Evolutionary conservation across 345 rosid genomes (phyloP), one percentile per base, ranked within the genome.

Genomic region (Trapa incisa): DNA sequence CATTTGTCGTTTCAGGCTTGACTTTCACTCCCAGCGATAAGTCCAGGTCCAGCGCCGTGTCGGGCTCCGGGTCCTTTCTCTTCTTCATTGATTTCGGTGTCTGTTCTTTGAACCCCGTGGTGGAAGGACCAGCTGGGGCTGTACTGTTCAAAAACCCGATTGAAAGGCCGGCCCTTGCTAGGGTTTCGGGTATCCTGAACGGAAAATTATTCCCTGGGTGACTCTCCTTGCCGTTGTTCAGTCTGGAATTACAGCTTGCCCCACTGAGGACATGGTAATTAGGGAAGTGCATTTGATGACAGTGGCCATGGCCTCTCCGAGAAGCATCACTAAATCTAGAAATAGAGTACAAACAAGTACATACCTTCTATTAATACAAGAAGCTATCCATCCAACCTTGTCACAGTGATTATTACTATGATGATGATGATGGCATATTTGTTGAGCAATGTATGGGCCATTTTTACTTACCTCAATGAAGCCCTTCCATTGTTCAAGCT

Each of bases 1-100:
- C 42, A 70, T 50, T 58, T 57, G 53, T 32, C 6, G 33, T 35
- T 32, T 58, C 63, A 15, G 38, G 2, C 37, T 58, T 58, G 43
- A 56, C 54, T 62, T 78, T 68, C 69, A 84, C 72, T 75, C 80
- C 78, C 65, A 85, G 81, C 14, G 96, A 84, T 57, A 91, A 78
- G 70, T 87, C 83, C 87, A 91, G 80, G 75, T 91, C 97, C 61
- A 87, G 66, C 61, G 69, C 74, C 47, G 47, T 58, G 56, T 47
- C 48, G 11, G 10, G 37, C 15, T 73, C 77, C 65, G 65, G 66
- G 36, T 32, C 71, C 82, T 82, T 85, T 76, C 87, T 80, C 72
- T 82, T 85, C 62, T 70, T 56, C 47, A 36, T 13, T 0, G 29
- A 22, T 47, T 36, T 16, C 43, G n/a, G 61, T 62, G 63, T 16